phyloP scores from a whole-genome alignment of 345 rosid species.

The Euclidium syriacum region DNA sequence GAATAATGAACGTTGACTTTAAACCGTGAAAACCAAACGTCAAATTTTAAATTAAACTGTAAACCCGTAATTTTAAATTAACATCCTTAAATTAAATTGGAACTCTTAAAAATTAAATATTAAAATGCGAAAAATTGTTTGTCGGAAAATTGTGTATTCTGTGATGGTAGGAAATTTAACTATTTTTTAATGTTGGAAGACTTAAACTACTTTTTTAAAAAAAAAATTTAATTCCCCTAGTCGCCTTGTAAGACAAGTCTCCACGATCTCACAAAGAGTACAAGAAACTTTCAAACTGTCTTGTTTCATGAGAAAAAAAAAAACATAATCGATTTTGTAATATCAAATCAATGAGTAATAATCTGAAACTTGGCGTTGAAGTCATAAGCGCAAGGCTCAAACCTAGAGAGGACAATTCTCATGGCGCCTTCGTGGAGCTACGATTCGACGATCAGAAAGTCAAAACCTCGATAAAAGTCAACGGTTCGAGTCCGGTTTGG shows the following conservation, averaged over 20 bases:
- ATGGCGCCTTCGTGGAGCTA: constrained; percentile 61
- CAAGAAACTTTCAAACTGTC: constrained; percentile 24
- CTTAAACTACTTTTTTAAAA: no score
- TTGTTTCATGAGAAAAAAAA: neutral
- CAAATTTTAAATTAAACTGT: no score
- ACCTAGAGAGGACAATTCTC: constrained; percentile 45
- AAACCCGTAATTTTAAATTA: no score
- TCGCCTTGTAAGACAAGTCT: constrained; percentile 28
- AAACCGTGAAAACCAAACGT: no score
- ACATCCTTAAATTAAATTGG: no score
- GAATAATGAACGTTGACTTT: no score
- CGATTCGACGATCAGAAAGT: constrained; percentile 71
- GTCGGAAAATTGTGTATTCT: no score
- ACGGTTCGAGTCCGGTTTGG: constrained; percentile 77
- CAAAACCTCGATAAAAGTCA: constrained; percentile 59
- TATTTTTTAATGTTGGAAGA: no score
- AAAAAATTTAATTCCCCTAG: no score
- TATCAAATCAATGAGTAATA: constrained; percentile 50
- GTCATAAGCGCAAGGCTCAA: constrained; percentile 71
- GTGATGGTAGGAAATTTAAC: no score
- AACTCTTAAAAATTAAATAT: no score
- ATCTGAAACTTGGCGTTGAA: constrained; percentile 81
- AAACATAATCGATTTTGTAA: neutral
- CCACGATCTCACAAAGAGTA: constrained; percentile 17
- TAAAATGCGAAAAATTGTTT: no score